phyloP scores from a whole-genome alignment of 768 basidiomycete genomes.

The Psilocybe tampanensis region DNA sequence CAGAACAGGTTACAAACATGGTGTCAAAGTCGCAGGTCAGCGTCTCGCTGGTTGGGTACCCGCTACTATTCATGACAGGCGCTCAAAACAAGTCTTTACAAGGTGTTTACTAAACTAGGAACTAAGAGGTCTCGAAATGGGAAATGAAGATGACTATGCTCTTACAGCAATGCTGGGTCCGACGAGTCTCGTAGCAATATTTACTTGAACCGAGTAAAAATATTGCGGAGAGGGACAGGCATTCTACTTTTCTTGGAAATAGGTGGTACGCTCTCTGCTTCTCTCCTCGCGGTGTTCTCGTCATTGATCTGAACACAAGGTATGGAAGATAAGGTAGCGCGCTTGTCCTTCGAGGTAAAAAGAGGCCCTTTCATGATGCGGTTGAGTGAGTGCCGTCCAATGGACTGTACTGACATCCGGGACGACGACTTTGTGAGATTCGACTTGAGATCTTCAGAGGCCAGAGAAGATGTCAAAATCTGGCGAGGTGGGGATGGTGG shows the following conservation, averaged over 20 bases:
- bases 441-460: not conserved
- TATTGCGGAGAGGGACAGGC: constrained; percentile 47
- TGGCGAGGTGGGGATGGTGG: not conserved
- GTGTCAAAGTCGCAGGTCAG: constrained; percentile 49
- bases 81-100: no score
- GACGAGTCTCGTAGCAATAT: not conserved
- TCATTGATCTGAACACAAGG: constrained; percentile 27
- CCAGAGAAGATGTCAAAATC: not conserved
- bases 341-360: constrained; percentile 22
- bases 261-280: constrained; percentile 18
- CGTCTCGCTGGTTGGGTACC: constrained; percentile 27
- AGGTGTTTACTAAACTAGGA: no score
- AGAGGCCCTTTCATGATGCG: constrained; percentile 28
- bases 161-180: no score
- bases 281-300: constrained; percentile 35
- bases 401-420: constrained; percentile 14
- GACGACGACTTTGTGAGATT: not conserved
- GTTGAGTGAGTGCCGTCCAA: constrained; percentile 37
- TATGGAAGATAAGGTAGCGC: constrained; percentile 22
- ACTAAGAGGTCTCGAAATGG: no score
- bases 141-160: no score
- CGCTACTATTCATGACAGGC: no score
- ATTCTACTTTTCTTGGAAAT: constrained; percentile 40
- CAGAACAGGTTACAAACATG: constrained; percentile 81
- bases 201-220: constrained; percentile 49